Conservation (phyloP, 1,284 basidiomycete genomes). For the Heterobasidion irregulare region DNA sequence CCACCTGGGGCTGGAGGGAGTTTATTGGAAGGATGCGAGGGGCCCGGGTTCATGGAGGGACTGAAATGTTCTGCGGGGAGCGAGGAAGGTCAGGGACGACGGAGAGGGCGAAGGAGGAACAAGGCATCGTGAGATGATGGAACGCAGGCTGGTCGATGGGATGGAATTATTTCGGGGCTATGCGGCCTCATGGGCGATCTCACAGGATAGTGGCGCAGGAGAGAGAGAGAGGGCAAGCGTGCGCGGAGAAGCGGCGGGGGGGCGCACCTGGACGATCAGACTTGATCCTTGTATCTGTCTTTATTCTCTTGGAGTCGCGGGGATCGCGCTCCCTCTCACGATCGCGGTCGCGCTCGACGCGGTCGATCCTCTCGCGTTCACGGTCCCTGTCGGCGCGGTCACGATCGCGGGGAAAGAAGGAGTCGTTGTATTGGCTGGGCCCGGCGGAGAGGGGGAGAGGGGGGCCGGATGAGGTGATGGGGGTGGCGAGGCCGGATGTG, state of each 20-base stretch:
- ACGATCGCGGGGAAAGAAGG: constrained; percentile 4
- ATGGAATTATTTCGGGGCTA: not conserved
- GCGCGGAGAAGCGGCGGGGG: too few relatives aligned
- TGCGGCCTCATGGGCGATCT: too few relatives aligned
- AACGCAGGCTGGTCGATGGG: not conserved
- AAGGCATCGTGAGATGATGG: not conserved
- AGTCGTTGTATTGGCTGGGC: not conserved
- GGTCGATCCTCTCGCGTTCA: constrained; percentile 24
- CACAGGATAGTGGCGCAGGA: too few relatives aligned
- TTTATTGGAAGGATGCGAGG: not conserved
- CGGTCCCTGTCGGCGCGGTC: constrained; percentile 24
- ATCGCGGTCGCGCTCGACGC: constrained; percentile 21
- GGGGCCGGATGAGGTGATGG: constrained; percentile 14
- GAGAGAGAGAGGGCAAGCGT: not conserved
- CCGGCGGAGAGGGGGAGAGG: not conserved
- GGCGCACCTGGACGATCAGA: constrained; percentile 23
- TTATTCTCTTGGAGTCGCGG: constrained; percentile 37
- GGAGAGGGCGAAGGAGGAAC: too few relatives aligned
- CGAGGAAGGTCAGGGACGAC: constrained; percentile 4
- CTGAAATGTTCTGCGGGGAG: constrained; percentile 11
- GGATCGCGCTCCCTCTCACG: constrained; percentile 20
- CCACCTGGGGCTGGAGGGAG: constrained; percentile 8
- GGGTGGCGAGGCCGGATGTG: constrained; percentile 15
- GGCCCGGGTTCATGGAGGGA: constrained; percentile 9
- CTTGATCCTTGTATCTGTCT: constrained; percentile 25